phyloP scores from a whole-genome alignment of 352 stramenopile genomes.

The Detonula confervacea region DNA sequence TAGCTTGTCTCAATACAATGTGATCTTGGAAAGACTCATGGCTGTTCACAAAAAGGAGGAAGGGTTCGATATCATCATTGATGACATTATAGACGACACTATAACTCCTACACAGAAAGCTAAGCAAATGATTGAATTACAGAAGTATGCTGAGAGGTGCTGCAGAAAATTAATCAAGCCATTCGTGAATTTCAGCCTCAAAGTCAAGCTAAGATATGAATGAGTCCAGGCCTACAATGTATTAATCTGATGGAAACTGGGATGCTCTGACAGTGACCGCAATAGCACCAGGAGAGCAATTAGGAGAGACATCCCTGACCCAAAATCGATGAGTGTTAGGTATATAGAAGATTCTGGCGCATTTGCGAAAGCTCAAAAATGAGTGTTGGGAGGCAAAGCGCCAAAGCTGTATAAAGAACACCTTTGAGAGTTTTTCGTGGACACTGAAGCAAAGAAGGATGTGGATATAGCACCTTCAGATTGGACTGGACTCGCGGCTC shows the following conservation, averaged over 20 bases:
- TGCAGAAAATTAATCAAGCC: constrained; percentile 21
- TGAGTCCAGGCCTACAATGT: neutral
- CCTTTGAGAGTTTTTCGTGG: too few species aligned
- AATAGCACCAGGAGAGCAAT: neutral
- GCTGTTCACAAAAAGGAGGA: neutral
- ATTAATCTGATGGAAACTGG: neutral
- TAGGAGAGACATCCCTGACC: neutral
- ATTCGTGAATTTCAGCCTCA: neutral
- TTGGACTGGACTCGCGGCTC: too few species aligned
- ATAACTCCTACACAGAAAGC: too few species aligned
- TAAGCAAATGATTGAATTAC: neutral
- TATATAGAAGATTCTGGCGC: too few species aligned
- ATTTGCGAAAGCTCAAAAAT: too few species aligned
- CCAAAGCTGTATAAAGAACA: too few species aligned
- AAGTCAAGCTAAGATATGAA: constrained; percentile 6
- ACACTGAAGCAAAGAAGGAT: too few species aligned
- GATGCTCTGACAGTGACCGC: neutral
- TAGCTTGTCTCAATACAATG: neutral
- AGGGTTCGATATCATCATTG: neutral
- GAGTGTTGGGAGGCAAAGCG: too few species aligned
- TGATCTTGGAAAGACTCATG: neutral
- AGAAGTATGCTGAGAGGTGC: neutral
- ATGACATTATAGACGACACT: neutral
- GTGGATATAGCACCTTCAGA: too few species aligned
- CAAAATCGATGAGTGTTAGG: neutral